Base-by-base conservation (phyloP, 139 green algal species). In the Chlorella sp. region DNA sequence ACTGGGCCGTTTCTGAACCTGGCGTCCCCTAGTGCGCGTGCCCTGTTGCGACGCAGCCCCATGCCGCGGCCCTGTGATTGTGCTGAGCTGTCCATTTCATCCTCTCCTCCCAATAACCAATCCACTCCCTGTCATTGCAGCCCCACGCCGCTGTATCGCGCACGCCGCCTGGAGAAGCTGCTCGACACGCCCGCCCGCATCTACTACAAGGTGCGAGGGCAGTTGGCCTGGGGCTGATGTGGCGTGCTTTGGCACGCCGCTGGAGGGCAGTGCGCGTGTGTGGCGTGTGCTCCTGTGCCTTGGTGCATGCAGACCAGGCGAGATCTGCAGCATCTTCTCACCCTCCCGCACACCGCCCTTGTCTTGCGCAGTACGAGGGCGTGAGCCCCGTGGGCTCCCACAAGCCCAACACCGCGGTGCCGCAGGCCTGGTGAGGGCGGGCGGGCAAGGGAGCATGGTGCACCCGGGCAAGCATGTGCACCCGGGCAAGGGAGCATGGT, bases 371-470 rank as follows among this genome's bases (percentile, higher is more conserved):
- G 72, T 88, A 88, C 46, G 84, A 88, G 60, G 84, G 84, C 62
- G 64, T 80, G 16, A 88, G 84, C 76, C 84, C 84, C 16, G 84
- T 82, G 43, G 84, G 84, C 84, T 82, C 68, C 78, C 84, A 88
- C 84, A 88, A 88, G 76, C 84, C 84, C 84, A 88, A 88, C 84
- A 83, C 84, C 9, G 84, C 84, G 46, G 84, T 88, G 44, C 78
- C 84, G 14, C 84, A 87, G 73, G 84, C 40, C 51, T 60, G 51
- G 51, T 60, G 51, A 60, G 51, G 13, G 24, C n/a, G n/a, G n/a
- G n/a, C n/a, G n/a, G n/a, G n/a, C n/a, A n/a, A n/a, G n/a, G n/a
- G n/a, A n/a, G n/a, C n/a, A n/a, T n/a, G n/a, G n/a, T n/a, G n/a
- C n/a, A n/a, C n/a, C n/a, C n/a, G n/a, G n/a, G n/a, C n/a, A n/a